Evolutionary conservation across 2,329 filamentous ascomycete species (phyloP).

Genomic region (Pestalotiopsis sp.): DNA sequence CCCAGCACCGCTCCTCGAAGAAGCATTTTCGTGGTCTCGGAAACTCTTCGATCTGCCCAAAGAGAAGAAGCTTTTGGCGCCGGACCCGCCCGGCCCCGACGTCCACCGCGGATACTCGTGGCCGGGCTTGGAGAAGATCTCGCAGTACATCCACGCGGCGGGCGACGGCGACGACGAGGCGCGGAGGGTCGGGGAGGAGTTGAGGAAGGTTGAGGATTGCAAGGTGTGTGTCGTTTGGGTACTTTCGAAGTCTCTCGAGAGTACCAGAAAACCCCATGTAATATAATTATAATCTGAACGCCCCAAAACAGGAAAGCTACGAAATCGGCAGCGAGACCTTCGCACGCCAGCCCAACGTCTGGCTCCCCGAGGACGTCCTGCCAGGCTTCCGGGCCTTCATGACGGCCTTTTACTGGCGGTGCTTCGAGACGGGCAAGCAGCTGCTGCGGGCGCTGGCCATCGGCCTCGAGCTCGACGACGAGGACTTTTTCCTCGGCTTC

Average conservation of each 20-base stretch:
- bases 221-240: constrained; percentile 41
- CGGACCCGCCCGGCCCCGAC: constrained; percentile 41
- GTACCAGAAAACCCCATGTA: too few species aligned
- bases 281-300: neutral
- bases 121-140: constrained; percentile 56
- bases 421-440: constrained; percentile 42
- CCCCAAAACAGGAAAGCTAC: constrained; percentile 46
- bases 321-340: constrained; percentile 53
- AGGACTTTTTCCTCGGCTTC: constrained; percentile 45
- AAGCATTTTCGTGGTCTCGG: constrained; percentile 39
- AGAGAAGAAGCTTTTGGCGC: constrained; percentile 38
- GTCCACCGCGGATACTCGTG: constrained; percentile 59
- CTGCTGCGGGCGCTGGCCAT: constrained; percentile 47
- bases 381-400: constrained; percentile 51
- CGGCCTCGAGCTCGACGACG: constrained; percentile 48
- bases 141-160: constrained; percentile 42
- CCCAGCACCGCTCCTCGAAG: constrained; percentile 34
- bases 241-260: too few species aligned
- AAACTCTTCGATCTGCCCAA: constrained; percentile 33
- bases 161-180: constrained; percentile 41
- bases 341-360: constrained; percentile 48
- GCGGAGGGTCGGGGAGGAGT: constrained; percentile 41
- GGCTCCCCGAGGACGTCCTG: constrained; percentile 46
- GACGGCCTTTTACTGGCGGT: constrained; percentile 51
- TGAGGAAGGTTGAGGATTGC: constrained; percentile 50